Conservation (phyloP, 495 filamentous ascomycete genomes). For the Lepraria neglecta region DNA sequence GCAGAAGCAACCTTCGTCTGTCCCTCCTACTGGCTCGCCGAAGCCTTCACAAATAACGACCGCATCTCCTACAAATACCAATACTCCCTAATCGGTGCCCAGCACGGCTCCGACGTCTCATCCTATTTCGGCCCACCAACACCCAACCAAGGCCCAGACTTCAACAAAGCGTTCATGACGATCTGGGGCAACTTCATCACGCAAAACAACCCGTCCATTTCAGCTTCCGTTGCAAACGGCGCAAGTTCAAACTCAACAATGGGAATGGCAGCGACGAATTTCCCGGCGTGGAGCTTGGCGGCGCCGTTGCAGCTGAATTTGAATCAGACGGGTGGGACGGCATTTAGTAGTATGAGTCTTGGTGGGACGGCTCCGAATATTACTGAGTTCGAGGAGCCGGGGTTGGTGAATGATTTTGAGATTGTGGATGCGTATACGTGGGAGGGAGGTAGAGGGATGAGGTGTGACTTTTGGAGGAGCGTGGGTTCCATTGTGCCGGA, state of each 20-base stretch:
- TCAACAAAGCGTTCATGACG: constrained; percentile 33
- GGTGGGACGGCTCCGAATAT: constrained; percentile 19
- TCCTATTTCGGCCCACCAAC: constrained; percentile 44
- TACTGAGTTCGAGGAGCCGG: constrained; percentile 35
- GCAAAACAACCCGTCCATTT: constrained; percentile 45
- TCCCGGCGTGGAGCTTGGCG: constrained; percentile 33
- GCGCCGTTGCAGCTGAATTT: constrained; percentile 44
- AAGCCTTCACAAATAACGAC: constrained; percentile 43
- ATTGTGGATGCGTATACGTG: constrained; percentile 46
- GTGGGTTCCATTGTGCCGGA: constrained; percentile 40
- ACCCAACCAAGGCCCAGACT: constrained; percentile 31
- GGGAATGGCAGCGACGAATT: constrained; percentile 16
- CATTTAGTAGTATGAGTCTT: constrained; percentile 20
- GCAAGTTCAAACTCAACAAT: background rate
- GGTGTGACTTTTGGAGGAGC: constrained; percentile 53
- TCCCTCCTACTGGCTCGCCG: constrained; percentile 57
- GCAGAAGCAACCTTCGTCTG: constrained; percentile 58
- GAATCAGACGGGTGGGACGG: constrained; percentile 48
- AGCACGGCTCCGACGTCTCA: constrained; percentile 50
- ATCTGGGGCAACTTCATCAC: constrained; percentile 50
- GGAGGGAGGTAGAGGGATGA: constrained; percentile 51
- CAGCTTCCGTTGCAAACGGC: constrained; percentile 39
- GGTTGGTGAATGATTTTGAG: constrained; percentile 43
- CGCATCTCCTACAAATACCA: constrained; percentile 51
- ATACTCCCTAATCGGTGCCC: constrained; percentile 53